Evolutionary conservation across 139 green algal genomes (phyloP).

Genomic region (Tetradesmus lagerheimii): DNA sequence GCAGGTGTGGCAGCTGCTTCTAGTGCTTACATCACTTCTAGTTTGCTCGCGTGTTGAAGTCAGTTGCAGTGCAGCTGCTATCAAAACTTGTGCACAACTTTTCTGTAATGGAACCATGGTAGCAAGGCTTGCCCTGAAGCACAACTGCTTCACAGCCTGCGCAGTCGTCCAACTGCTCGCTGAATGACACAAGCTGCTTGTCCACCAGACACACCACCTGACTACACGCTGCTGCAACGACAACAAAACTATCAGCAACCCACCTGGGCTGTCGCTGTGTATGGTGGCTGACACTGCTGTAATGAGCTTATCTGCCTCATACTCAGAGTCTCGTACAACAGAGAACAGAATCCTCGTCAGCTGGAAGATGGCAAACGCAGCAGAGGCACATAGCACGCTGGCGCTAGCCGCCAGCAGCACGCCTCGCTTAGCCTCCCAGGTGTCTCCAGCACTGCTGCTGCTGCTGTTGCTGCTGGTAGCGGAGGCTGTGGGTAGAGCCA

Average conservation of each 20-base stretch:
- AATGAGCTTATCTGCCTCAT: slow-evolving; percentile 18
- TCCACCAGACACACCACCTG: too few relatives aligned
- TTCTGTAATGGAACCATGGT: too few relatives aligned
- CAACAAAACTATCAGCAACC: not conserved
- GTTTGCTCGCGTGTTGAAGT: too few relatives aligned
- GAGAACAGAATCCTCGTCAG: slow-evolving; percentile 5
- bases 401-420: not conserved
- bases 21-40: too few relatives aligned
- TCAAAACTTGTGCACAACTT: too few relatives aligned
- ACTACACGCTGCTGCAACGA: not conserved
- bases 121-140: too few relatives aligned
- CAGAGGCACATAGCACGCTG: not conserved
- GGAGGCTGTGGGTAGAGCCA: not conserved
- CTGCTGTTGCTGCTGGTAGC: not conserved
- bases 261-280: slow-evolving; percentile 37
- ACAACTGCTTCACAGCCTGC: too few relatives aligned
- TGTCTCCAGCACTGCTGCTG: not conserved
- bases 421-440: not conserved
- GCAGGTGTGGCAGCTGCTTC: too few relatives aligned
- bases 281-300: slow-evolving; percentile 11
- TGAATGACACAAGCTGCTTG: too few relatives aligned
- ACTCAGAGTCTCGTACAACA: not conserved
- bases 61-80: too few relatives aligned
- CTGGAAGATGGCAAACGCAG: slow-evolving; percentile 18
- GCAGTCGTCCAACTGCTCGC: too few relatives aligned